Percentiles rank a stretch among this genome's conserved stretches.
These are phyloP conservation scores for Acer campestre DNA, from an alignment of 345 rosid genomes.

Conservation along the genomic window DNA sequence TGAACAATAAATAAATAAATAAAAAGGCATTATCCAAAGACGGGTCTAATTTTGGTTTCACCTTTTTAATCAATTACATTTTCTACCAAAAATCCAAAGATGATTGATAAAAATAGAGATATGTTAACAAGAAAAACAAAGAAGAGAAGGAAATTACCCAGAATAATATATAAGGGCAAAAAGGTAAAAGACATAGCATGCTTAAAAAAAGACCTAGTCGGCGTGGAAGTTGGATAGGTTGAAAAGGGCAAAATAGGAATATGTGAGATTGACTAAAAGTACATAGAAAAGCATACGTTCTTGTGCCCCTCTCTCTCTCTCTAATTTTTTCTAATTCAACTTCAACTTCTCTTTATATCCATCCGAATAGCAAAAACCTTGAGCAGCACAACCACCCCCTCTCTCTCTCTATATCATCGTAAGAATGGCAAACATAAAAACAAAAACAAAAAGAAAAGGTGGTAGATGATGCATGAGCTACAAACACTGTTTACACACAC, in stretches of 20 bases:
- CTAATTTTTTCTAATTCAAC: conserved; percentile 1
- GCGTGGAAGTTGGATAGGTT: background rate
- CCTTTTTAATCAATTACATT: too few relatives aligned
- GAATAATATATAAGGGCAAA: conserved; percentile 18
- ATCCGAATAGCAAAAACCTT: background rate
- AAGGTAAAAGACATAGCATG: conserved; percentile 18
- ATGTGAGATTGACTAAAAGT: background rate
- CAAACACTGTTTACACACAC: conserved; percentile 27
- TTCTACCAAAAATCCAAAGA: too few relatives aligned
- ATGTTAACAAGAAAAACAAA: background rate
- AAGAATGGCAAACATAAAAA: conserved; percentile 8
- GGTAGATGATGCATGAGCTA: conserved; percentile 89
- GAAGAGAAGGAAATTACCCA: background rate
- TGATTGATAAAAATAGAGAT: background rate
- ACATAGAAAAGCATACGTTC: conserved; percentile 20
- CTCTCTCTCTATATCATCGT: background rate
- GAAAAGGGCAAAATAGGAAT: conserved; percentile 41
- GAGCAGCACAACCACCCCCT: conserved; percentile 26
- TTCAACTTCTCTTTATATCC: background rate
- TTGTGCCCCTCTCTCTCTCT: background rate
- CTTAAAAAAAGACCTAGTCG: background rate
- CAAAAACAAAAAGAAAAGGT: conserved; percentile 49
- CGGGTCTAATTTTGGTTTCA: too few relatives aligned
- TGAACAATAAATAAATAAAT: too few relatives aligned
- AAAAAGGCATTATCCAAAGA: too few relatives aligned